These are phyloP conservation scores for Ascochyta viciae-villosae DNA, from an alignment of 2,329 filamentous ascomycete species.

Conservation along the genomic window DNA sequence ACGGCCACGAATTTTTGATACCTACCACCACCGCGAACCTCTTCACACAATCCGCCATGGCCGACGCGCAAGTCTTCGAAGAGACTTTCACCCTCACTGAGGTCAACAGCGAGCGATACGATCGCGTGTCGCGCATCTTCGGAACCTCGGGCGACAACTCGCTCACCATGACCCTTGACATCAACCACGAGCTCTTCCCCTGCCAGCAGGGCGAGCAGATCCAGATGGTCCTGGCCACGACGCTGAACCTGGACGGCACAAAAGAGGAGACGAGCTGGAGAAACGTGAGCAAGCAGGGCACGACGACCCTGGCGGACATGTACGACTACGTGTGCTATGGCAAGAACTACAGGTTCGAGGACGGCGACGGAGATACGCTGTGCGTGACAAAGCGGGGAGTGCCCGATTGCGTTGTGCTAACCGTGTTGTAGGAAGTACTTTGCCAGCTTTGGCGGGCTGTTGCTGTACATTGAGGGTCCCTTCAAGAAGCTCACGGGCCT, in stretches of 20 bases:
- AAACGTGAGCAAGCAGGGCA: conserved; percentile 57
- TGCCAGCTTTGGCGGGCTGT: conserved; percentile 88
- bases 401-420: conserved; percentile 32
- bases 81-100: conserved; percentile 85
- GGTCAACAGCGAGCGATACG: conserved; percentile 87
- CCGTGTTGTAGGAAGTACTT: conserved; percentile 77
- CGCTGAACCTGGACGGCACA: conserved; percentile 80
- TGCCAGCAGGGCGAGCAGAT: conserved; percentile 76
- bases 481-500: conserved; percentile 94
- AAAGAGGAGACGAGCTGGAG: conserved; percentile 73
- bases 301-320: conserved; percentile 70
- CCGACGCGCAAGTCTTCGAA: conserved; percentile 92
- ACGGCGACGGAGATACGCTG: conserved; percentile 85
- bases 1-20: conserved; percentile 1
- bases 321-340: conserved; percentile 90
- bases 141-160: conserved; percentile 78
- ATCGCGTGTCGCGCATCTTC: conserved; percentile 86
- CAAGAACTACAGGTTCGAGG: conserved; percentile 88
- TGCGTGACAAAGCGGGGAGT: conserved; percentile 58
- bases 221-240: conserved; percentile 82
- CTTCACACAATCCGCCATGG: conserved; percentile 58
- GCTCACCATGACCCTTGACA: conserved; percentile 84
- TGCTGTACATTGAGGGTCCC: conserved; percentile 90
- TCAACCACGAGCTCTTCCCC: conserved; percentile 93
- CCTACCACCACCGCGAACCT: background rate